These are phyloP conservation scores for Aspergillus saccharolyticus DNA, from an alignment of 495 filamentous ascomycete species.

Conservation along the genomic window DNA sequence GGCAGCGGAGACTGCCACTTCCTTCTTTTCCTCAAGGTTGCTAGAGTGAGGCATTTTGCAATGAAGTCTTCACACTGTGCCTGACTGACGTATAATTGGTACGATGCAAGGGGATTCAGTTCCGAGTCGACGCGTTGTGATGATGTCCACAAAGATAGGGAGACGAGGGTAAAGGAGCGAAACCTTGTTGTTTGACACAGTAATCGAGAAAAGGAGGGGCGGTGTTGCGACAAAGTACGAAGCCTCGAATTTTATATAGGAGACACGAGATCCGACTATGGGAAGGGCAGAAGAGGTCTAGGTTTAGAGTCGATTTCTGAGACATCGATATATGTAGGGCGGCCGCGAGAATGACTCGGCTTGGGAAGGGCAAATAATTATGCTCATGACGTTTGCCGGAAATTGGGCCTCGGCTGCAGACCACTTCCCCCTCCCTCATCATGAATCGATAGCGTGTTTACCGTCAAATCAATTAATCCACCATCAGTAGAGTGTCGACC, in stretches of 20 bases:
- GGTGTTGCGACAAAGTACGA: too few relatives aligned
- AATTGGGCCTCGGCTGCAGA: constrained; percentile 36
- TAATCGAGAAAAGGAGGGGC: too few relatives aligned
- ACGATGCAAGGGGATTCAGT: neutral
- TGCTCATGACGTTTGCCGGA: constrained; percentile 45
- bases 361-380: constrained; percentile 19
- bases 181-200: too few relatives aligned
- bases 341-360: constrained; percentile 35
- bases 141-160: neutral
- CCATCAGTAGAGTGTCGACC: too few relatives aligned
- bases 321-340: neutral
- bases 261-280: neutral
- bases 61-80: neutral
- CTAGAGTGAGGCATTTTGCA: constrained; percentile 37
- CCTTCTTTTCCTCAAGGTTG: constrained; percentile 31
- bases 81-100: neutral
- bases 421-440: neutral
- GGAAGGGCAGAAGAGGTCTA: neutral
- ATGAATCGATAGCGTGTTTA: neutral
- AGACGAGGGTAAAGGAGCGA: too few relatives aligned
- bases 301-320: neutral
- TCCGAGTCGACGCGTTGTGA: neutral
- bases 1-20: constrained; percentile 40
- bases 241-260: too few relatives aligned
- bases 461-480: too few relatives aligned